Percentiles rank a stretch among this genome's conserved stretches.
phyloP scores from a whole-genome alignment of 73 alveolate species.

The Blepharisma japonicum region DNA sequence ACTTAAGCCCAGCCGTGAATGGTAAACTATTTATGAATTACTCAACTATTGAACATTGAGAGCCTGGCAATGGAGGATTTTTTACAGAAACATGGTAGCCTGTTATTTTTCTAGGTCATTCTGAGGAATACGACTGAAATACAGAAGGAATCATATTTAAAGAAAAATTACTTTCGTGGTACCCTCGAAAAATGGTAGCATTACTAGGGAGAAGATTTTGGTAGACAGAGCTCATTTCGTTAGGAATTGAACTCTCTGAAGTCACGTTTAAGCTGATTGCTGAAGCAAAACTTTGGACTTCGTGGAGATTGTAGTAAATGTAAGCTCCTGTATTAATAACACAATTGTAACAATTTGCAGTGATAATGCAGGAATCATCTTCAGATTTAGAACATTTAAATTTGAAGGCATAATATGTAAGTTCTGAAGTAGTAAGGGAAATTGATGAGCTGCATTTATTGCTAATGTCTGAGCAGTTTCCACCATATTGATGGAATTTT shows the following conservation, averaged over 20 bases:
- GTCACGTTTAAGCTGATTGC: background rate
- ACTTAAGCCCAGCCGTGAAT: background rate
- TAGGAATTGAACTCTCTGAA: background rate
- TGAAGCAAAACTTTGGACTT: background rate
- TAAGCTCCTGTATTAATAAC: background rate
- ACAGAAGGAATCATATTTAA: background rate
- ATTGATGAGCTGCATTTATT: slow-evolving; percentile 8
- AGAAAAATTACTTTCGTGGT: background rate
- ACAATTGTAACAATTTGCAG: background rate
- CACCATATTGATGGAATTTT: slow-evolving; percentile 8
- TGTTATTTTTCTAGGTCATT: background rate
- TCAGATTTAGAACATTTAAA: background rate
- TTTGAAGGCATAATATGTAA: background rate
- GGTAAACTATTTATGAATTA: background rate
- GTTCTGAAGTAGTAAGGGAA: background rate
- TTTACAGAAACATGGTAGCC: background rate
- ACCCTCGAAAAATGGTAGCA: background rate
- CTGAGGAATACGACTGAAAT: background rate
- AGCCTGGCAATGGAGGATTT: background rate
- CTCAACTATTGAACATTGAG: background rate
- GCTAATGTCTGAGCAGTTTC: background rate
- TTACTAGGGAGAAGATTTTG: background rate
- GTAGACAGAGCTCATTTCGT: background rate
- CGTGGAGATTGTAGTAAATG: background rate
- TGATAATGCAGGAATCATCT: background rate